Evolutionary conservation across 331 rosid species (phyloP), one percentile per base, ranked within the genome.

Genomic region (Quercus lobata): DNA sequence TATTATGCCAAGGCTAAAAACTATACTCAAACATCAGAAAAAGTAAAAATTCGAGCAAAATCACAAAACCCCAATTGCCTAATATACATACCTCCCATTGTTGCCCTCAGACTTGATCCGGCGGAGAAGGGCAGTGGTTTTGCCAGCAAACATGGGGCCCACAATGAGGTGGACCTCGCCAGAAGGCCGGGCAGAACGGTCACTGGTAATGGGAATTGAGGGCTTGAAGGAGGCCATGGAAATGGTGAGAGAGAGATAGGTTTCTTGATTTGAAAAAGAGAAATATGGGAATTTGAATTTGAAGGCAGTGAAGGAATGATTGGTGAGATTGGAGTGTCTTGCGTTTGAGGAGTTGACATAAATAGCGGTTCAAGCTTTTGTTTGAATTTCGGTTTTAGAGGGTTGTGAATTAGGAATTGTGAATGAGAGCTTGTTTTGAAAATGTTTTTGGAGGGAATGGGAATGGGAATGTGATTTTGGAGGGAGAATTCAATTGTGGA

Each of bases 81-180:
- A 62, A 5, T 68, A 2, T 73, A 91, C 97, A 3, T 71, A 90
- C 99, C 96, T 91, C 78, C 94, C 97, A 70, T 29, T 76, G 80
- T 80, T 83, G 21, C 82, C 86, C 70, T 90, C 93, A n/a, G 96
- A 84, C 77, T 91, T 86, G 78, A 96, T 82, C 18, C 97, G 97
- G 52, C 92, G 98, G n/a, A 96, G 96, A 27, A 96, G 97, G 19
- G 96, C 86, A 0, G 99, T 93, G 35, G 96, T 91, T 71, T 96
- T 96, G 1, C 98, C 99, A 0, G 99, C 99, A 71, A 96, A 96
- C 99, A 93, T 96, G 37, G 97, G 99, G 0, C 99, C 99, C 71
- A 96, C 84, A 65, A 93, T 93, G 15, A 96, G 92, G 73, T 96
- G 99, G 10, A 95, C 86, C 84, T 95, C 96, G 3, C 97, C 97